Base-by-base conservation (phyloP, 495 filamentous ascomycete species). In the Halenospora varia region DNA sequence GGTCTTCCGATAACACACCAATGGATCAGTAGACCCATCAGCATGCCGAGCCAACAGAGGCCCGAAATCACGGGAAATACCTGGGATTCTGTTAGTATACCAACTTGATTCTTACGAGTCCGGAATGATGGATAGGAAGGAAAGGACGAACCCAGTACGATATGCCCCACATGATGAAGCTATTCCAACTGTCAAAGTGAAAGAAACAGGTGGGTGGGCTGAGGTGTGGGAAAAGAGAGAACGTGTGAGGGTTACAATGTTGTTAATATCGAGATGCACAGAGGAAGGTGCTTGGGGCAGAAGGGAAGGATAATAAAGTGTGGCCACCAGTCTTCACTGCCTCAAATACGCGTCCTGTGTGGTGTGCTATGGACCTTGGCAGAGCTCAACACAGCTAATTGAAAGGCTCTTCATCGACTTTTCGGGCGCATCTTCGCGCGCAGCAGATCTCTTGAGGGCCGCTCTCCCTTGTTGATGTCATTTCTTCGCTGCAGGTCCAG, bases 61-160 rank as follows among this genome's bases (percentile, higher is more conserved):
- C 86, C 85, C 57, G 89, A 90, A 51, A 96, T 78, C 51, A 96
- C 71, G 45, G 92, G 92, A 48, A 95, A 82, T 25, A 92, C 68
- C 90, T 90, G 87, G 58, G 80, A 82, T 17, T 52, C 55, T 47
- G 39, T 61, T 56, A 57, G 51, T 39, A 45, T 25, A 17, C 11
- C 8, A 8, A 15, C 4, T 45, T n/a, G 42, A 17, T 9, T n/a
- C 18, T 45, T 4, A 45, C 17, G 42, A 20, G 6, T n/a, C 19
- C 11, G 44, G 15, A 20, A 22, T 25, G 4, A 26, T 48, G 18
- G 41, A 25, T 25, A 35, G 40, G 35, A 19, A 19, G 22, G 29
- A 20, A 45, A 15, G 17, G 25, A 62, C 73, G 61, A 66, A 82
- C 77, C 79, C 78, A 82, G 55, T 80, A 81, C 25, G 77, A 80